A percentile compares a stretch with the other conserved stretches of the same genome.
These are phyloP conservation scores for Termitomyces sp. DNA, from an alignment of 1,284 basidiomycete genomes.

Conservation along the genomic window DNA sequence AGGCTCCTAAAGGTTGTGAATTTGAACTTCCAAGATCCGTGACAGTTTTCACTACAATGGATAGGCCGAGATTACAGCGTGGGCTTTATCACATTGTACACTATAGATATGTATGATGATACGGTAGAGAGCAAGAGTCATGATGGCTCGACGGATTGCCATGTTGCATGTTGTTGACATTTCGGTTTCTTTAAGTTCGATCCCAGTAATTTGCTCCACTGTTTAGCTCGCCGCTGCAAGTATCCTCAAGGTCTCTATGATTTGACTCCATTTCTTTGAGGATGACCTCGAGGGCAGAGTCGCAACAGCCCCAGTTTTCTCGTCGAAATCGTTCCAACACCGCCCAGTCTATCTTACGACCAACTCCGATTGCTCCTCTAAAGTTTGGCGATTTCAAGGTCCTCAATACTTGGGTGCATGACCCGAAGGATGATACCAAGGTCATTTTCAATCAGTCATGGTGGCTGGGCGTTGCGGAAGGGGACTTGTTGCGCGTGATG, in stretches of 20 bases:
- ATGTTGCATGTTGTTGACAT: neutral
- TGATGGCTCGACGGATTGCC: too few relatives aligned
- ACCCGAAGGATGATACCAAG: conserved; percentile 51
- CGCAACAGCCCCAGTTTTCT: conserved; percentile 48
- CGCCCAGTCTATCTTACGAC: conserved; percentile 54
- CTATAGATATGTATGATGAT: neutral
- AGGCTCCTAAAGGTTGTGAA: neutral
- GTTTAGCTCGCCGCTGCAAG: neutral
- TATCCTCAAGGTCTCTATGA: conserved; percentile 10
- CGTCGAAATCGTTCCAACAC: conserved; percentile 66
- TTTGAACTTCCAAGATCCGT: neutral
- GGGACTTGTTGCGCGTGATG: conserved; percentile 62
- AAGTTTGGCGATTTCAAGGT: conserved; percentile 55
- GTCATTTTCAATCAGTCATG: conserved; percentile 65
- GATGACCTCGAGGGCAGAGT: conserved; percentile 61
- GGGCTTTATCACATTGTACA: neutral
- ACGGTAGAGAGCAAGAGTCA: neutral
- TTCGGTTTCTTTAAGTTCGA: neutral
- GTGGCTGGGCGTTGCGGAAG: conserved; percentile 72
- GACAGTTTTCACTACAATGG: neutral
- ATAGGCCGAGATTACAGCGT: neutral
- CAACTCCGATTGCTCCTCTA: conserved; percentile 40
- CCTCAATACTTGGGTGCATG: conserved; percentile 71
- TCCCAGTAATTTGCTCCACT: neutral
- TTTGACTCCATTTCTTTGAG: conserved; percentile 1